Conservation (phyloP, 208 protist species). For the Sergeia podlipaevii region DNA sequence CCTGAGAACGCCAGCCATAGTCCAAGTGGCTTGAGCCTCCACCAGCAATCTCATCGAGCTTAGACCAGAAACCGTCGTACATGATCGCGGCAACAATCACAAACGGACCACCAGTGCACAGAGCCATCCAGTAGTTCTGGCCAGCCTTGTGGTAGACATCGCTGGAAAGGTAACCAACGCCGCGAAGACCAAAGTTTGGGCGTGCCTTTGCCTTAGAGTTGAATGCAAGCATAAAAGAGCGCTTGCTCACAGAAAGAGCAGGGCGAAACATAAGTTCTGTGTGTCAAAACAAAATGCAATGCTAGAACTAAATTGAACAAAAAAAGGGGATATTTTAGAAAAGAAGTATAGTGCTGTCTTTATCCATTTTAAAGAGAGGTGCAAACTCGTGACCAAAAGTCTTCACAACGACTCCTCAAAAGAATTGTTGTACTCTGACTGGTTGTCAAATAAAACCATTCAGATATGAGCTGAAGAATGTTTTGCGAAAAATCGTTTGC, state of each 20-base stretch:
- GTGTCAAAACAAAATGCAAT: no score
- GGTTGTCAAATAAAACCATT: no score
- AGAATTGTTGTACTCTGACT: no score
- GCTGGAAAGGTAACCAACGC: slow-evolving; percentile 76
- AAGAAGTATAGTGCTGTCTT: no score
- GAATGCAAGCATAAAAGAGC: slow-evolving; percentile 79
- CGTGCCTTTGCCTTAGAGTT: slow-evolving; percentile 85
- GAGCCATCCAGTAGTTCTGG: slow-evolving; percentile 71
- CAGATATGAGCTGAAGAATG: no score
- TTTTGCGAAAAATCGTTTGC: no score
- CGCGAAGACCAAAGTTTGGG: slow-evolving; percentile 84
- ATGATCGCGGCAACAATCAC: slow-evolving; percentile 69
- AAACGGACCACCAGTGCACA: slow-evolving; percentile 52
- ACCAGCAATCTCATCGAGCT: slow-evolving; percentile 78
- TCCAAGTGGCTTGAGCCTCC: slow-evolving; percentile 73
- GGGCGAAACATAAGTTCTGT: slow-evolving; percentile 80
- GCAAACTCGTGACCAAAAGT: no score
- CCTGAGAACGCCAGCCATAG: slow-evolving; percentile 70
- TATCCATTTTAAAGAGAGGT: no score
- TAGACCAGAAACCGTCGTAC: slow-evolving; percentile 79
- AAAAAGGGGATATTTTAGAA: no score
- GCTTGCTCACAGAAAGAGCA: slow-evolving; percentile 61
- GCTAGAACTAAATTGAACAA: no score
- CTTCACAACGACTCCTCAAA: no score
- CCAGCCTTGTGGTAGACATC: slow-evolving; percentile 79